Percentiles rank a stretch among this genome's conserved stretches.
Evolutionary conservation across 331 rosid genomes (phyloP).

Genomic region (Quercus tomentella): DNA sequence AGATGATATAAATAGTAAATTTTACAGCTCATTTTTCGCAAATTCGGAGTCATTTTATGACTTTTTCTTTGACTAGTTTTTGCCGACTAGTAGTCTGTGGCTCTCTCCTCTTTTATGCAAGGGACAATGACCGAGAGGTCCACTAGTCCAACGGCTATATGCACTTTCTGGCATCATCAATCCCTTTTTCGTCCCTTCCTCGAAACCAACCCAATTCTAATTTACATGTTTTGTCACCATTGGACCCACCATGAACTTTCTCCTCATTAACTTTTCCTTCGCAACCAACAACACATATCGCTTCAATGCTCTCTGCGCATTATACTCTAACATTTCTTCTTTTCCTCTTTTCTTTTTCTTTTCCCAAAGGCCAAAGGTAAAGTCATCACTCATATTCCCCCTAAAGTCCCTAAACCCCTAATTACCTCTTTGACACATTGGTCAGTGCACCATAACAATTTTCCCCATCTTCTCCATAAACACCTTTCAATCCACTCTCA

Average conservation of each 20-base stretch:
- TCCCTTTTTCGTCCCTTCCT: constrained; percentile 12
- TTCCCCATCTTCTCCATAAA: background rate
- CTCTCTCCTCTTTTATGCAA: background rate
- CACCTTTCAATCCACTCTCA: background rate
- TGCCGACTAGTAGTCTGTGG: no score
- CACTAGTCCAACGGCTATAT: background rate
- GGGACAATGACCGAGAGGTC: background rate
- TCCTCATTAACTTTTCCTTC: background rate
- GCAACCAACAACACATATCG: background rate
- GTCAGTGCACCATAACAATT: background rate
- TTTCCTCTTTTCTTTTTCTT: background rate
- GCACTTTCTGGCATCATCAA: background rate
- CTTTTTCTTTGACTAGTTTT: no score
- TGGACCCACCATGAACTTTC: background rate
- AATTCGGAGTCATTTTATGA: no score
- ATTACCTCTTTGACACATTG: background rate
- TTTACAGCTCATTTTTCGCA: no score
- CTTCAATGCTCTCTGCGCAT: background rate
- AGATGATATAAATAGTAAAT: no score
- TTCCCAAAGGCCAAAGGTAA: background rate
- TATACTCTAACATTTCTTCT: background rate
- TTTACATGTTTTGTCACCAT: background rate
- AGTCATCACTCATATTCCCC: constrained; percentile 10
- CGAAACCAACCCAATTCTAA: constrained; percentile 13
- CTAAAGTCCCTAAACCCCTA: background rate